Evolutionary conservation across 768 basidiomycete species (phyloP), one percentile per base, ranked within the genome.

Genomic region (Hortiboletus campestris): DNA sequence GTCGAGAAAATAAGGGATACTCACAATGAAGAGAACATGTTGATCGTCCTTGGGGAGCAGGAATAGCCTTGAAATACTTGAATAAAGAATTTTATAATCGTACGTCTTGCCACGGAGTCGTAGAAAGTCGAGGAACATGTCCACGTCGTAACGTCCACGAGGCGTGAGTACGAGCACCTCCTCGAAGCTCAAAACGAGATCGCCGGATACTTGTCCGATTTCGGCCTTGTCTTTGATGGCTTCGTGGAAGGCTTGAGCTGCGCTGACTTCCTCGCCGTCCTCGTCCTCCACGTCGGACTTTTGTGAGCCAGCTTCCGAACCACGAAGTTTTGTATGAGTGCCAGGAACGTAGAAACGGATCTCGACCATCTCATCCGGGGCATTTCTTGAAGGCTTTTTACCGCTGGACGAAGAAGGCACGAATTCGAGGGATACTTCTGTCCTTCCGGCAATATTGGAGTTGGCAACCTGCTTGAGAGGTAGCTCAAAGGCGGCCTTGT

Each of bases 371-470:
- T 98, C 95, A 62, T 98, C 96, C 0, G 76, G 75, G 0, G 73
- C 77, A 41, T 69, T 63, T 60, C 74, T 71, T 39, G 76, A 64
- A 17, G 73, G 58, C 63, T 80, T 77, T 65, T 79, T 83, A 19
- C 74, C 70, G 3, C 71, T 66, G 3, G 74, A 63, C 0, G 81
- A 76, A 20, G 80, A 75, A 48, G 78, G 74, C 29, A 83, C 76
- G 67, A 98, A 97, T 69, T 99, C 97, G n/a, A 99, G 84, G 0
- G 97, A 94, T n/a, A 99, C 97, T 70, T 99, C 97, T 11, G 93
- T 95, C 58, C 92, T 91, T 20, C 93, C 94, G 13, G 94, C 93
- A 63, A 98, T 98, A 74, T 98, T 98, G 44, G 97, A 97, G 72
- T 99, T 99, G 62, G 91, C 89, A 45, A 98, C 94, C 58, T 86